phyloP scores from a whole-genome alignment of 2,329 filamentous ascomycete species.

The Diaporthe sp. region DNA sequence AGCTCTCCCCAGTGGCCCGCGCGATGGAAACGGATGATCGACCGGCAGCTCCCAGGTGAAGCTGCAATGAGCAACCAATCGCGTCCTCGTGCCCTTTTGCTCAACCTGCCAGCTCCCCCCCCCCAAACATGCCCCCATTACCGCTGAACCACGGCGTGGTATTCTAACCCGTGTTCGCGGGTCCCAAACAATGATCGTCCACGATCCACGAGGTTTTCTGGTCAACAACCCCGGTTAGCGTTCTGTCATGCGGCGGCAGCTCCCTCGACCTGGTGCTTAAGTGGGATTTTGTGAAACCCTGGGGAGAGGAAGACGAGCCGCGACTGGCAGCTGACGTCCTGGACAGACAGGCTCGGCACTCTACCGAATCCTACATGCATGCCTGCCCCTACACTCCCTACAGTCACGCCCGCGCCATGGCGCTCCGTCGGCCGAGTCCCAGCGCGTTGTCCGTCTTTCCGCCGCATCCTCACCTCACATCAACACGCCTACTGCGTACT shows the following conservation, averaged over 20 bases:
- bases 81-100: conserved; percentile 12
- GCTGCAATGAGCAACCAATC: conserved; percentile 29
- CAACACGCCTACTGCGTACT: neutral
- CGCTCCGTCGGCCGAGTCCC: conserved; percentile 20
- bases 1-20: neutral
- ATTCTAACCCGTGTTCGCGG: conserved; percentile 1
- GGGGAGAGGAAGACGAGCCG: neutral
- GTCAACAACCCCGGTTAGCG: neutral
- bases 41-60: conserved; percentile 29
- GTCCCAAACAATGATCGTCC: conserved; percentile 28
- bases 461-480: conserved; percentile 11
- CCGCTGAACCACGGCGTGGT: neutral
- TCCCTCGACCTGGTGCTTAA: neutral
- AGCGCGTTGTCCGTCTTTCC: neutral
- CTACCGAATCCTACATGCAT: conserved; percentile 21
- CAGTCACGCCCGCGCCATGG: neutral
- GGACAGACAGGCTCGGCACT: conserved; percentile 15
- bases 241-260: conserved; percentile 14
- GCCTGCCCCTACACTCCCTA: neutral
- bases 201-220: neutral
- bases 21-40: conserved; percentile 21
- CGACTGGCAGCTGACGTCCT: neutral
- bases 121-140: neutral
- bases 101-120: neutral
- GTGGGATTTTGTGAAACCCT: neutral